phyloP scores from a whole-genome alignment of 176 grass and related monocot species.

The Triticum timopheevii region DNA sequence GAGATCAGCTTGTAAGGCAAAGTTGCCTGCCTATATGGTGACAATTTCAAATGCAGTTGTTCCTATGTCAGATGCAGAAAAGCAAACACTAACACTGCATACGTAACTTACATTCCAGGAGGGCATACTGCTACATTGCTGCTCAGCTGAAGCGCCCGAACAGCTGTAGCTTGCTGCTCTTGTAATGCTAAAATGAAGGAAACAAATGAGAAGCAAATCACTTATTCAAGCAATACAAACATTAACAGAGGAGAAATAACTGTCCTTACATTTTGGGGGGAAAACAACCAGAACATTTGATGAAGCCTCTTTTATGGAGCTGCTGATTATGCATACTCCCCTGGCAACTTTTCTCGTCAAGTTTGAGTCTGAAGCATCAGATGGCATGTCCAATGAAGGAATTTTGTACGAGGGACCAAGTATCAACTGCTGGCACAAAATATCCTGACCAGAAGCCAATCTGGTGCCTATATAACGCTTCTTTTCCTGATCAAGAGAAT shows the following conservation, averaged over 20 bases:
- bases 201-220: conserved; percentile 25
- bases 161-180: conserved; percentile 57
- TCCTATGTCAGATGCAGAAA: neutral
- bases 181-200: conserved; percentile 67
- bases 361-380: conserved; percentile 39
- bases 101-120: conserved; percentile 68
- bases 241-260: conserved; percentile 19
- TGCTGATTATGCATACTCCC: conserved; percentile 80
- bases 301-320: conserved; percentile 52
- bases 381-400: conserved; percentile 49
- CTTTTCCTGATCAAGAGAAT: conserved; percentile 55
- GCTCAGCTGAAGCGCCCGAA: conserved; percentile 86
- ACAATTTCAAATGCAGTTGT: conserved; percentile 23
- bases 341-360: conserved; percentile 48
- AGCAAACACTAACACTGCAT: conserved; percentile 23
- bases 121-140: conserved; percentile 87
- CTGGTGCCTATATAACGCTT: conserved; percentile 62
- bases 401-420: conserved; percentile 71
- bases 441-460: conserved; percentile 91
- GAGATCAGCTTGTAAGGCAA: conserved; percentile 27
- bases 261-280: conserved; percentile 89
- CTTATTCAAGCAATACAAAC: neutral
- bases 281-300: conserved; percentile 86
- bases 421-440: conserved; percentile 74
- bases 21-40: conserved; percentile 12